Evolutionary conservation across 2,329 filamentous ascomycete genomes (phyloP).

Genomic region (Xylariaceae sp.): DNA sequence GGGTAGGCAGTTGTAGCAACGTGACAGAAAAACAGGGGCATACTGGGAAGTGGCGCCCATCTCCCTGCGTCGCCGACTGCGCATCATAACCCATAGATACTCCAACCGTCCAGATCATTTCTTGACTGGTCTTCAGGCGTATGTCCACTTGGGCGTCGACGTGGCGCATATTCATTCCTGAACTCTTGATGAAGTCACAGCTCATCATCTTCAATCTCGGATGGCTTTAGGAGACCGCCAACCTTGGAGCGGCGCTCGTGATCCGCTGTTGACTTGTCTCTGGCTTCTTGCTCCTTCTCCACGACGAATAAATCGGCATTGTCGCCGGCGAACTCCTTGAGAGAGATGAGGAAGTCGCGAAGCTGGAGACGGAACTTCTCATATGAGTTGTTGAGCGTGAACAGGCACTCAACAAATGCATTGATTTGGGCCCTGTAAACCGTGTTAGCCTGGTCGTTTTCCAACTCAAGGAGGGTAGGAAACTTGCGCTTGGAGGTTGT

Average conservation of each 20-base stretch:
- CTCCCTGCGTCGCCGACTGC: conserved; percentile 3
- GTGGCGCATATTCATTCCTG: conserved; percentile 53
- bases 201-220: conserved; percentile 89
- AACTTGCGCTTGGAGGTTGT: conserved; percentile 82
- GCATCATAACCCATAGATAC: conserved; percentile 37
- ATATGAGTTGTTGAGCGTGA: conserved; percentile 80
- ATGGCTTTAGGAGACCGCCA: conserved; percentile 90
- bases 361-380: conserved; percentile 94
- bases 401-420: conserved; percentile 83
- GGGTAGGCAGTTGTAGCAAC: conserved; percentile 10
- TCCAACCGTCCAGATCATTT: conserved; percentile 32
- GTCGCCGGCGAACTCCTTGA: conserved; percentile 95
- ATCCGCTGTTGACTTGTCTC: conserved; percentile 79
- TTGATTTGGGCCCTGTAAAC: conserved; percentile 70
- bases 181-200: conserved; percentile 76
- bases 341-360: conserved; percentile 92
- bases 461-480: not conserved
- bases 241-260: conserved; percentile 91
- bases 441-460: conserved; percentile 33
- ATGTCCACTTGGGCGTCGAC: conserved; percentile 29
- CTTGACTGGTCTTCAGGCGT: conserved; percentile 16
- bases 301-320: conserved; percentile 91
- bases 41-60: conserved; percentile 10
- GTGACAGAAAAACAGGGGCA: conserved; percentile 13
- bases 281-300: conserved; percentile 88